A percentile compares a stretch with the other conserved stretches of the same genome.
Evolutionary conservation across 2,329 filamentous ascomycete species (phyloP).

Genomic region (Sporothrix phasma): DNA sequence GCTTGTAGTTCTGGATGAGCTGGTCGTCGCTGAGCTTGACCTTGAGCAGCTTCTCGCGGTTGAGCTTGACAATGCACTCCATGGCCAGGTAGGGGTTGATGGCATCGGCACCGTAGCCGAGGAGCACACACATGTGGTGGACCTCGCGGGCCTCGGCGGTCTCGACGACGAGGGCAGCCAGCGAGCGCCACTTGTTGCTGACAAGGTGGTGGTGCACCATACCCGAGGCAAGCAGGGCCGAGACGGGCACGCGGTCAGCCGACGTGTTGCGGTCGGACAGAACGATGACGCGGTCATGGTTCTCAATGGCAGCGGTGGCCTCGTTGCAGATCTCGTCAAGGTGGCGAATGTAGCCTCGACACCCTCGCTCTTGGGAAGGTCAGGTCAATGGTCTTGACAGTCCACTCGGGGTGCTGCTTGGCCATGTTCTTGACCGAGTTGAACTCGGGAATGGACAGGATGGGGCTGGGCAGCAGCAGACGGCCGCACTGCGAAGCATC

Average conservation of each 20-base stretch:
- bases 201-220: slow-evolving; percentile 95
- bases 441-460: slow-evolving; percentile 83
- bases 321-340: slow-evolving; percentile 83
- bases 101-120: slow-evolving; percentile 89
- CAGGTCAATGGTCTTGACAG: slow-evolving; percentile 58
- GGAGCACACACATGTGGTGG: slow-evolving; percentile 96
- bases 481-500: slow-evolving; percentile 79
- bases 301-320: slow-evolving; percentile 72
- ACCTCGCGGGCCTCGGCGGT: slow-evolving; percentile 94
- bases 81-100: slow-evolving; percentile 92
- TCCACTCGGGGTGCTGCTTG: slow-evolving; percentile 66
- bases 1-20: slow-evolving; percentile 91
- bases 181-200: slow-evolving; percentile 88
- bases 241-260: slow-evolving; percentile 73
- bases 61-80: slow-evolving; percentile 95
- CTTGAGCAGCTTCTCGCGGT: slow-evolving; percentile 83
- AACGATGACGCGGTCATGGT: slow-evolving; percentile 74
- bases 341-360: slow-evolving; percentile 76
- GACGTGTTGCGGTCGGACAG: slow-evolving; percentile 83
- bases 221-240: slow-evolving; percentile 75
- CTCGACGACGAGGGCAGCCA: slow-evolving; percentile 79
- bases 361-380: slow-evolving; percentile 85
- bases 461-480: slow-evolving; percentile 75
- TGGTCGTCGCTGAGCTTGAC: slow-evolving; percentile 76
- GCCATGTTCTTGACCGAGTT: slow-evolving; percentile 75